Conservation (phyloP, 345 rosid species). For the Hypericum androsaemum region DNA sequence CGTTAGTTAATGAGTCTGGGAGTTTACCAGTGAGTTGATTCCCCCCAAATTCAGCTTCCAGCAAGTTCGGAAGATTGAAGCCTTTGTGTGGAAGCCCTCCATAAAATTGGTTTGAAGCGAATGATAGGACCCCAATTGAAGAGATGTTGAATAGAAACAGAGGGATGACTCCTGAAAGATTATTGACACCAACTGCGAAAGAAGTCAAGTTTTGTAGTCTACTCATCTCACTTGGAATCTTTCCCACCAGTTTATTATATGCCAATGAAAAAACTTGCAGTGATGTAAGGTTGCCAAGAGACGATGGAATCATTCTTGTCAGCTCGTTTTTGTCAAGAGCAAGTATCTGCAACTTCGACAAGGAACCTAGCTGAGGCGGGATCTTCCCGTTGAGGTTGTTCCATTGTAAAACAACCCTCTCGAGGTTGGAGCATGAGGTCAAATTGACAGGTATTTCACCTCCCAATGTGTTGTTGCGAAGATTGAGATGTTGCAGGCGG, state of each 20-base stretch:
- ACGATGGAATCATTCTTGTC: slow-evolving; percentile 6
- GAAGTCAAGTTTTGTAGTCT: not conserved
- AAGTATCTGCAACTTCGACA: slow-evolving; percentile 9
- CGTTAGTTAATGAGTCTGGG: slow-evolving; percentile 6
- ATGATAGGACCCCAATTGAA: not conserved
- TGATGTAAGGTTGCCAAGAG: not conserved
- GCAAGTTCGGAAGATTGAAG: slow-evolving; percentile 8
- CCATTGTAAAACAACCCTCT: slow-evolving; percentile 1
- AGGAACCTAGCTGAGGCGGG: slow-evolving; percentile 16
- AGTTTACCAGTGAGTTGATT: not conserved
- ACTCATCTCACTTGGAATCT: too few relatives aligned
- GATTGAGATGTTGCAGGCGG: not conserved
- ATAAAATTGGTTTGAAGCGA: not conserved
- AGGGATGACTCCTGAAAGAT: slow-evolving; percentile 13
- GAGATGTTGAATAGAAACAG: slow-evolving; percentile 11
- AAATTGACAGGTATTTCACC: slow-evolving; percentile 22
- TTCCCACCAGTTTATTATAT: too few relatives aligned
- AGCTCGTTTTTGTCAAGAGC: slow-evolving; percentile 11
- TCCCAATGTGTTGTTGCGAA: slow-evolving; percentile 14
- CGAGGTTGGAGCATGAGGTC: slow-evolving; percentile 15
- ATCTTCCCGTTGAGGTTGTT: slow-evolving; percentile 24
- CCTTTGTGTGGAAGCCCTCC: slow-evolving; percentile 10
- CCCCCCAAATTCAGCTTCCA: not conserved
- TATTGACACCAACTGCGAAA: not conserved
- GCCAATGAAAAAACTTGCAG: too few relatives aligned